Evolutionary conservation across 2,329 filamentous ascomycete species (phyloP).

Genomic region (Talaromyces sp.): DNA sequence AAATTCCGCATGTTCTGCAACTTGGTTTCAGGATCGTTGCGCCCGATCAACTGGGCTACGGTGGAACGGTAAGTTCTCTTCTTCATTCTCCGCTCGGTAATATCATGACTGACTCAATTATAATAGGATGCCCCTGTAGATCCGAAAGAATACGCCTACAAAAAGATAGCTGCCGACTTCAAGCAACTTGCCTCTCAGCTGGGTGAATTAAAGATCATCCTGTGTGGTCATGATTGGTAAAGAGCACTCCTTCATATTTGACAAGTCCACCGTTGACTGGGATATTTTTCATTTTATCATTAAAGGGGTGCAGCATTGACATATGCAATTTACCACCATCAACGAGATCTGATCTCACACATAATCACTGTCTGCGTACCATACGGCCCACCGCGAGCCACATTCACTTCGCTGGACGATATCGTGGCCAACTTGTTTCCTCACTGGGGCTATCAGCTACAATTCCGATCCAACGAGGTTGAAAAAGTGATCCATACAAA

Average conservation of each 20-base stretch:
- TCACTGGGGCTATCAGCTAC: conserved; percentile 79
- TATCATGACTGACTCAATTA: conserved; percentile 22
- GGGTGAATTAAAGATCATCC: conserved; percentile 56
- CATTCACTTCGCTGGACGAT: conserved; percentile 53
- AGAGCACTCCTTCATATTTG: background rate
- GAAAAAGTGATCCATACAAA: conserved; percentile 53
- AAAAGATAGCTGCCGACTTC: conserved; percentile 68
- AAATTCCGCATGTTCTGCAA: conserved; percentile 69
- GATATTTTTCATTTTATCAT: background rate
- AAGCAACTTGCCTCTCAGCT: conserved; percentile 61
- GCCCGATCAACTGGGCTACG: conserved; percentile 83
- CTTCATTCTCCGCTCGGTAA: background rate
- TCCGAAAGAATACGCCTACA: conserved; percentile 61
- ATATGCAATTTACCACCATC: conserved; percentile 67
- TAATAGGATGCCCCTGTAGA: conserved; percentile 54
- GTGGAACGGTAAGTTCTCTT: conserved; percentile 53
- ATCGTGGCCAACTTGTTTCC: conserved; percentile 53
- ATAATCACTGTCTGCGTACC: conserved; percentile 80
- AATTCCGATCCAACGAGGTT: conserved; percentile 64
- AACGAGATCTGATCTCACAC: conserved; percentile 65
- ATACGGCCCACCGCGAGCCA: conserved; percentile 51
- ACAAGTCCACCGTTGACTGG: background rate
- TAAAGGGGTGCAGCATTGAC: conserved; percentile 66
- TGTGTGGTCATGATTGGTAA: conserved; percentile 85
- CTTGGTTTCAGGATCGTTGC: conserved; percentile 73